phyloP scores from a whole-genome alignment of 192 early-diverging fungal species.

The Dissophora globulifera region DNA sequence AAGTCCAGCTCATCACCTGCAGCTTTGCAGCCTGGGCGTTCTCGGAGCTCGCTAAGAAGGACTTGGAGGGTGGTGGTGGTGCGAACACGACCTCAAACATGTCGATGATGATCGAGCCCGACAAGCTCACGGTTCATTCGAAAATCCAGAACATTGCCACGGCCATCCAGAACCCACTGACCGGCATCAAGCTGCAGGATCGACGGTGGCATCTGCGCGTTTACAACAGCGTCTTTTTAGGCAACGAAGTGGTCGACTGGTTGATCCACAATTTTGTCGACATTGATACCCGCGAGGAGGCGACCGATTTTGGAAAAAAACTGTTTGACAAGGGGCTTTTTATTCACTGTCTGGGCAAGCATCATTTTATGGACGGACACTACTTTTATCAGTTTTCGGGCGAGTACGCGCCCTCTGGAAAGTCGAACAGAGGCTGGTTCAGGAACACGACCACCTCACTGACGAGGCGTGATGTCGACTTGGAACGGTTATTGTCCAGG shows the following conservation, averaged over 20 bases:
- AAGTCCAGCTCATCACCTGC: conserved; percentile 46
- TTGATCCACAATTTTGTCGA: conserved; percentile 79
- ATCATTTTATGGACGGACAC: conserved; percentile 87
- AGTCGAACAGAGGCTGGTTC: conserved; percentile 59
- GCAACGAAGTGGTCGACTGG: conserved; percentile 92
- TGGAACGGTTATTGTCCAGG: conserved; percentile 29
- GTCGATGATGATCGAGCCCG: background rate
- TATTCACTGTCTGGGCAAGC: conserved; percentile 65
- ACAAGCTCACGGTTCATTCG: conserved; percentile 49
- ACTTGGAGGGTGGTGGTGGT: conserved; percentile 5
- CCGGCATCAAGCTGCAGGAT: conserved; percentile 76
- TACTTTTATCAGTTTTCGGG: conserved; percentile 85
- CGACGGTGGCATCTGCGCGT: conserved; percentile 87
- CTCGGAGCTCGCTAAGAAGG: conserved; percentile 34
- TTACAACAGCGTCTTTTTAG: conserved; percentile 79
- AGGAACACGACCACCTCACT: conserved; percentile 45
- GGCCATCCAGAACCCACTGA: conserved; percentile 75
- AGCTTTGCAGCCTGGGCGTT: conserved; percentile 44
- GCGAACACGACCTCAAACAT: conserved; percentile 4
- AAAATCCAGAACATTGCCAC: conserved; percentile 65
- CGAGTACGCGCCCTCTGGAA: conserved; percentile 58
- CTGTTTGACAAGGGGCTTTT: conserved; percentile 83
- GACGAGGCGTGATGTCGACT: conserved; percentile 24
- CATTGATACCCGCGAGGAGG: conserved; percentile 78
- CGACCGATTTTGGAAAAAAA: conserved; percentile 80